These are phyloP conservation scores for Nannochloropsis oceanica DNA, from an alignment of 108 stramenopile species.

Conservation along the genomic window DNA sequence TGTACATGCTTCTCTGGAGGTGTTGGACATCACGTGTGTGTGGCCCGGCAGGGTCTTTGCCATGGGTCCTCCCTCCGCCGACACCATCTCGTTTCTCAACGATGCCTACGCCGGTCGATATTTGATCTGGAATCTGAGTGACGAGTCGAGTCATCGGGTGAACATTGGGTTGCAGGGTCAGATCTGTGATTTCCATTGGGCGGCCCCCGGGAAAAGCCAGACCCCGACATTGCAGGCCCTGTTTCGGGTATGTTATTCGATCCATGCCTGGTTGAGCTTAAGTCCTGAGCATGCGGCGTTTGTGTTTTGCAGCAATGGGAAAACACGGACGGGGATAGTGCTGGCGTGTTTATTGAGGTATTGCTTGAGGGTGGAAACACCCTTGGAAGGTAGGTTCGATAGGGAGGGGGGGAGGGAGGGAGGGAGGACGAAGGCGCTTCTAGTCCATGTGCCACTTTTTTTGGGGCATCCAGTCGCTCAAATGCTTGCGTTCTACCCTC, in stretches of 20 bases:
- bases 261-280: not conserved
- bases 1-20: not conserved
- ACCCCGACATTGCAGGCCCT: not conserved
- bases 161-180: not conserved
- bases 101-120: not conserved
- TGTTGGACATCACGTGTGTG: not conserved
- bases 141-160: not conserved
- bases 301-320: conserved; percentile 60
- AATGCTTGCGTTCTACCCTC: too few relatives aligned
- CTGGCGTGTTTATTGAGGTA: conserved; percentile 62
- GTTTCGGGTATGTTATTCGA: not conserved
- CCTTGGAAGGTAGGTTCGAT: conserved; percentile 5
- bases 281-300: conserved; percentile 32
- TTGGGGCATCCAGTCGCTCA: too few relatives aligned
- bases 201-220: not conserved
- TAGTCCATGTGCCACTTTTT: too few relatives aligned
- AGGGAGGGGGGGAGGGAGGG: not conserved
- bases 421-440: not conserved
- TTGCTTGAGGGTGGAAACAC: conserved; percentile 16
- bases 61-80: not conserved
- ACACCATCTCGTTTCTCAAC: not conserved
- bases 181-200: not conserved
- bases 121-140: not conserved
- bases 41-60: not conserved
- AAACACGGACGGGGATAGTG: conserved; percentile 63